Percentiles rank a stretch among this genome's conserved stretches.
These are phyloP conservation scores for Amauroascus niger DNA, from an alignment of 2,329 filamentous ascomycete species.

Conservation along the genomic window DNA sequence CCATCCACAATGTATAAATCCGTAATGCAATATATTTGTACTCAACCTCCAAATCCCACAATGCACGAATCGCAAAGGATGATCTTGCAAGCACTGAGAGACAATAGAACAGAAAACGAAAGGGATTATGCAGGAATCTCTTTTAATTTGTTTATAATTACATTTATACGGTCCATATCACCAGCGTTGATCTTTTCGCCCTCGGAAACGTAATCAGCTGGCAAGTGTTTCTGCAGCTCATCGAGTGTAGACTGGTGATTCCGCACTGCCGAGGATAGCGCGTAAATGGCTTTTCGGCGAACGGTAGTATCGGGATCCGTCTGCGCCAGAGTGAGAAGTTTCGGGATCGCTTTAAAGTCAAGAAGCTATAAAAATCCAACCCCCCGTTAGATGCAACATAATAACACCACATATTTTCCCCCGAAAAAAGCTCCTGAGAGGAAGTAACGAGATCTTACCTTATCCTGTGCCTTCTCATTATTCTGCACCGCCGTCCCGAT, in stretches of 20 bases:
- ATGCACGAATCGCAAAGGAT: not conserved
- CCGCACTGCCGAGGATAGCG: conserved; percentile 71
- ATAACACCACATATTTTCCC: too few relatives aligned
- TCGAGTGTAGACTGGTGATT: conserved; percentile 76
- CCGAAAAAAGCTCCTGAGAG: too few relatives aligned
- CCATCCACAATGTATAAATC: too few relatives aligned
- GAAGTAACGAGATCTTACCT: too few relatives aligned
- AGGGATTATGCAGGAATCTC: conserved; percentile 1
- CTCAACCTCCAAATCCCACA: not conserved
- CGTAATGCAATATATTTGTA: too few relatives aligned
- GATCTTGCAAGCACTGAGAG: too few relatives aligned
- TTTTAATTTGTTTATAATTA: conserved; percentile 58
- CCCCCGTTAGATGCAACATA: not conserved
- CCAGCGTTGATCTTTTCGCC: conserved; percentile 64
- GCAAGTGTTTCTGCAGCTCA: conserved; percentile 56
- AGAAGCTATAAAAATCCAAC: conserved; percentile 39
- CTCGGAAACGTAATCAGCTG: conserved; percentile 50
- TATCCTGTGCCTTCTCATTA: conserved; percentile 76
- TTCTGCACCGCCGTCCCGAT: conserved; percentile 93
- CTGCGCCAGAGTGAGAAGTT: conserved; percentile 55
- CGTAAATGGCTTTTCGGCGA: conserved; percentile 79
- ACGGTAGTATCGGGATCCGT: conserved; percentile 54
- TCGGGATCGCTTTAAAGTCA: conserved; percentile 56
- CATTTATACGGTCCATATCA: conserved; percentile 81
- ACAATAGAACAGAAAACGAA: not conserved